Evolutionary conservation across 106 monocot genomes (phyloP).

Genomic region (Apostasia shenzhenica): DNA sequence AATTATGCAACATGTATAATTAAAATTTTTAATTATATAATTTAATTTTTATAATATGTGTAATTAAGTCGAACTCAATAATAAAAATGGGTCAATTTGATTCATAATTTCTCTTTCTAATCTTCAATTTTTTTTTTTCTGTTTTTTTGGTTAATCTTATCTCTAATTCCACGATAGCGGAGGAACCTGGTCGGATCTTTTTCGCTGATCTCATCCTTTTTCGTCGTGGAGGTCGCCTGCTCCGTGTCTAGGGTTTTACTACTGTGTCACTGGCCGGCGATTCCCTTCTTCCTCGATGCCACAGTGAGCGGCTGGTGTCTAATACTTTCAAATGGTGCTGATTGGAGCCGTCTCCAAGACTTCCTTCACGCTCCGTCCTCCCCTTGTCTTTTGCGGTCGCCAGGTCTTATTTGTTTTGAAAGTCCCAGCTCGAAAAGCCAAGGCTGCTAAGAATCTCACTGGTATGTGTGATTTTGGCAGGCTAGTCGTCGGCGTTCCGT

Average conservation of each 20-base stretch:
- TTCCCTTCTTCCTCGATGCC: not conserved
- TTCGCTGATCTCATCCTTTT: too few relatives aligned
- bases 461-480: not conserved
- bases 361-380: slow-evolving; percentile 20
- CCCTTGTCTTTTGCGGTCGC: slow-evolving; percentile 28
- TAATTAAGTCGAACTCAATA: too few relatives aligned
- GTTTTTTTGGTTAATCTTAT: too few relatives aligned
- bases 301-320: slow-evolving; percentile 10
- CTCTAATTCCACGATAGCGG: too few relatives aligned
- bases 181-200: too few relatives aligned
- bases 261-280: too few relatives aligned
- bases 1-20: too few relatives aligned
- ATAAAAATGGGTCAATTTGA: too few relatives aligned
- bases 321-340: slow-evolving; percentile 14
- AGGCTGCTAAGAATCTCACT: not conserved
- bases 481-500: slow-evolving; percentile 23
- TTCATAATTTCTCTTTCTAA: too few relatives aligned
- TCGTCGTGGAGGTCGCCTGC: not conserved
- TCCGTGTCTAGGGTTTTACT: not conserved
- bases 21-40: too few relatives aligned
- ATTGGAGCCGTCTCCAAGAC: slow-evolving; percentile 25
- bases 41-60: too few relatives aligned
- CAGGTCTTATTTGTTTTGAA: slow-evolving; percentile 1
- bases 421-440: not conserved
- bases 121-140: too few relatives aligned